phyloP scores from a whole-genome alignment of 148 eudicot genomes.

The Suaeda aralocaspica region DNA sequence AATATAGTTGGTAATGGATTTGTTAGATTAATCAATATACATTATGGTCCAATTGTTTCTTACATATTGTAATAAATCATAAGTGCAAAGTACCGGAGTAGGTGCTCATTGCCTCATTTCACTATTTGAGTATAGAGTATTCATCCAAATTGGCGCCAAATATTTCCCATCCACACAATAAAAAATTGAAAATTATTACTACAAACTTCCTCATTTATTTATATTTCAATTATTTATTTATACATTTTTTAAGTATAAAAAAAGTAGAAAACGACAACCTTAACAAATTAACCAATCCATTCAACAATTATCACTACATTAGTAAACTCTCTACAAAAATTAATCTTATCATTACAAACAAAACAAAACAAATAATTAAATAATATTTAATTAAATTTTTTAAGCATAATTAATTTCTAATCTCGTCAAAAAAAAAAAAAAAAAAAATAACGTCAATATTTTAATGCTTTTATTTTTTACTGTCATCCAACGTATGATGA shows the following conservation, averaged over 20 bases:
- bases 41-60: no score
- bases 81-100: no score
- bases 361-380: neutral
- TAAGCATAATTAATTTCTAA: neutral
- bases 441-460: neutral
- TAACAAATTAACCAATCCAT: neutral
- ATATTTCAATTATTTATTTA: no score
- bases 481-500: constrained; percentile 17
- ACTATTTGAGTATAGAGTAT: no score
- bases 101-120: no score
- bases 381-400: neutral
- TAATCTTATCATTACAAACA: neutral
- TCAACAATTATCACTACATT: neutral
- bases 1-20: no score
- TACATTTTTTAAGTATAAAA: neutral
- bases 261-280: neutral
- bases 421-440: no score
- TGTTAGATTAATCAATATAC: no score
- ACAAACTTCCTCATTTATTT: no score
- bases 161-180: constrained; percentile 16
- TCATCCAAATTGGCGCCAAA: constrained; percentile 16
- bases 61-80: no score
- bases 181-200: no score
- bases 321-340: no score
- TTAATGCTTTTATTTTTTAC: constrained; percentile 19